Evolutionary conservation across 495 filamentous ascomycete genomes (phyloP).

Genomic region (Aspergillus conjunctus): DNA sequence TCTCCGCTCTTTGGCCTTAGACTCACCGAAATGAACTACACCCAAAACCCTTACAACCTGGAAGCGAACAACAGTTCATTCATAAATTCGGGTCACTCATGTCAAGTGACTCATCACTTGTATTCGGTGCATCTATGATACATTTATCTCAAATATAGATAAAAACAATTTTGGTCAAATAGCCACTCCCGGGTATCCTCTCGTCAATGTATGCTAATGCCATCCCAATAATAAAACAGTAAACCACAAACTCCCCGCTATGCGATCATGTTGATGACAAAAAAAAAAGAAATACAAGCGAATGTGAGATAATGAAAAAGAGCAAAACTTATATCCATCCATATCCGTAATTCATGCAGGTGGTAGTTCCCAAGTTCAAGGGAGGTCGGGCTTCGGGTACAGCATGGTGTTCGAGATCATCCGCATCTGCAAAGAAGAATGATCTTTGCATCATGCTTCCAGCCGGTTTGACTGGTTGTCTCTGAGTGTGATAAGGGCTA

Average conservation of each 20-base stretch:
- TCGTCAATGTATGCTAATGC: constrained; percentile 20
- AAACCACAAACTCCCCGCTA: constrained; percentile 40
- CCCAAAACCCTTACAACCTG: background rate
- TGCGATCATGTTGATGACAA: constrained; percentile 29
- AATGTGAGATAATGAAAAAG: background rate
- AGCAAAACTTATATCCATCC: constrained; percentile 40
- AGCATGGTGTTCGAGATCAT: constrained; percentile 38
- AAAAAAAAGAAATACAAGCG: constrained; percentile 18
- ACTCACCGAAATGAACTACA: background rate
- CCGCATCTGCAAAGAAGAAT: constrained; percentile 49
- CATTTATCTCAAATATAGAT: constrained; percentile 7
- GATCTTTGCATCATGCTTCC: constrained; percentile 46
- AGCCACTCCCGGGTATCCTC: constrained; percentile 39
- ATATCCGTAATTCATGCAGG: constrained; percentile 47
- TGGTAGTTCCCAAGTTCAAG: constrained; percentile 31
- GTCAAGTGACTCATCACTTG: background rate
- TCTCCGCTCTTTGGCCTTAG: constrained; percentile 1
- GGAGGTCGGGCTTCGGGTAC: constrained; percentile 34
- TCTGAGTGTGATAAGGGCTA: constrained; percentile 15
- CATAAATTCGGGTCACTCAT: background rate
- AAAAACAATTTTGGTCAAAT: constrained; percentile 12
- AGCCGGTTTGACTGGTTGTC: constrained; percentile 37
- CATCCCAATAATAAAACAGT: constrained; percentile 23
- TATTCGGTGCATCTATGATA: constrained; percentile 13
- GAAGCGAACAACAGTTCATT: background rate